phyloP scores from a whole-genome alignment of 768 basidiomycete species.

The Kwoniella europaea region DNA sequence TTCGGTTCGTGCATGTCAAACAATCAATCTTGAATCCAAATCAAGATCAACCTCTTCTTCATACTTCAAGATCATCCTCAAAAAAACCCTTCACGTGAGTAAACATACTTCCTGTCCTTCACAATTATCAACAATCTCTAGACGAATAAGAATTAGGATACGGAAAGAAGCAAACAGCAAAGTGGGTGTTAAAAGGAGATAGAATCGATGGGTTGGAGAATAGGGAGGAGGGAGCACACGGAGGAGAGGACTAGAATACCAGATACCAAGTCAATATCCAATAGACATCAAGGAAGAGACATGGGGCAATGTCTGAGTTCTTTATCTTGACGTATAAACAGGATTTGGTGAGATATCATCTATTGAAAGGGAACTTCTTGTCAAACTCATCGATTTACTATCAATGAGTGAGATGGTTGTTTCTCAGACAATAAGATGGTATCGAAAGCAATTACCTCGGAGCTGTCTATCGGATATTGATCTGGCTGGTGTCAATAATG shows the following conservation, averaged over 20 bases:
- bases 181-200: neutral
- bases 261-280: conserved; percentile 1
- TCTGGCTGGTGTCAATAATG: neutral
- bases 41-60: conserved; percentile 11
- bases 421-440: neutral
- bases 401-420: neutral
- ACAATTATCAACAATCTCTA: neutral
- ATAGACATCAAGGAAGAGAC: conserved; percentile 48
- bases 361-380: neutral
- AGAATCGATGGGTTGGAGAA: neutral
- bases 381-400: neutral
- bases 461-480: conserved; percentile 18
- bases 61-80: conserved; percentile 25
- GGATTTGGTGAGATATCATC: conserved; percentile 23
- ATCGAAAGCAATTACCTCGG: conserved; percentile 25
- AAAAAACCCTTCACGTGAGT: conserved; percentile 32
- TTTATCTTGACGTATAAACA: conserved; percentile 44
- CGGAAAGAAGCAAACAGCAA: neutral
- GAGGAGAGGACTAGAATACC: conserved; percentile 8
- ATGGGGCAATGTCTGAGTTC: conserved; percentile 52
- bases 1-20: conserved; percentile 8
- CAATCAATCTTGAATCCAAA: conserved; percentile 3
- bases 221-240: neutral
- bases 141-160: neutral
- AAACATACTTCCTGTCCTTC: neutral